A percentile compares a stretch with the other conserved stretches of the same genome.
Evolutionary conservation across 2,329 filamentous ascomycete genomes (phyloP).

Genomic region (Rasamsonia emersonii): DNA sequence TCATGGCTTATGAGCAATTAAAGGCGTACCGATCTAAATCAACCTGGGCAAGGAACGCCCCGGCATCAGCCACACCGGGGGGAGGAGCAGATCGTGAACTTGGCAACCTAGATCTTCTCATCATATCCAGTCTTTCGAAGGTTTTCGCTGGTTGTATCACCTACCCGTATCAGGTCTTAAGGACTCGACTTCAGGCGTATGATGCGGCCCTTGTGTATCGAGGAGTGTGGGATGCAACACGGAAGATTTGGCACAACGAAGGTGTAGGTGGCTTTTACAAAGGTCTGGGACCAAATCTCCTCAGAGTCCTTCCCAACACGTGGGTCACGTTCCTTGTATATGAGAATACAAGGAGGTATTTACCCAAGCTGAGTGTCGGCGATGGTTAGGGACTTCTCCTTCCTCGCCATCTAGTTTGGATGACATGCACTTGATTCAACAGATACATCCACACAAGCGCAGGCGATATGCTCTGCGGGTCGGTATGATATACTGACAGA

Average conservation of each 20-base stretch:
- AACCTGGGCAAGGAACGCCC: slow-evolving; percentile 16
- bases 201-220: slow-evolving; percentile 61
- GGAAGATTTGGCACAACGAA: slow-evolving; percentile 69
- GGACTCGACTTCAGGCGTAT: slow-evolving; percentile 83
- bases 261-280: slow-evolving; percentile 82
- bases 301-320: slow-evolving; percentile 85
- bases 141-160: slow-evolving; percentile 81
- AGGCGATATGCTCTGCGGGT: too few relatives aligned
- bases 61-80: slow-evolving; percentile 19
- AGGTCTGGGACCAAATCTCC: slow-evolving; percentile 77
- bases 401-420: too few relatives aligned
- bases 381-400: slow-evolving; percentile 3
- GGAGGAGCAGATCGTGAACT: slow-evolving; percentile 34
- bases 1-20: slow-evolving; percentile 81
- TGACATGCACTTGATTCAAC: too few relatives aligned
- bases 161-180: slow-evolving; percentile 90
- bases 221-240: slow-evolving; percentile 61
- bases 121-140: slow-evolving; percentile 72
- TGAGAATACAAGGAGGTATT: slow-evolving; percentile 76
- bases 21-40: slow-evolving; percentile 57
- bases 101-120: slow-evolving; percentile 67
- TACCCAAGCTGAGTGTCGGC: slow-evolving; percentile 43
- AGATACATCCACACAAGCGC: too few relatives aligned
- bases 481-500: too few relatives aligned
- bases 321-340: slow-evolving; percentile 97